Evolutionary conservation across 2,329 filamentous ascomycete genomes (phyloP), one percentile per base, ranked within the genome.

Genomic region (Lithohypha guttulata): DNA sequence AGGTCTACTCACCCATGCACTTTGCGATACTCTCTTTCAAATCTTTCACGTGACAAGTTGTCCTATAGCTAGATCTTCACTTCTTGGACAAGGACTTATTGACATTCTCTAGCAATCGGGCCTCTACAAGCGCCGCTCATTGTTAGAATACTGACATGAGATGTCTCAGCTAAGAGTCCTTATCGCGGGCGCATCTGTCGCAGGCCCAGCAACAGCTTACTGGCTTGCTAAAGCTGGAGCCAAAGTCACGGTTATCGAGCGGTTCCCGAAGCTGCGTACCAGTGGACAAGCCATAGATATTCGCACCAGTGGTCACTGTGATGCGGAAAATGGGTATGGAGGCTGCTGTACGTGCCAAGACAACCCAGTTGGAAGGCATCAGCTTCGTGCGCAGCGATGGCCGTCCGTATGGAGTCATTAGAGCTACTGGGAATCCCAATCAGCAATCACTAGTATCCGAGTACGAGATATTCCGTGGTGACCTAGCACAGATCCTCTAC

Each of bases 391-490:
- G 45, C 10, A 40, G 42, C 2, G 32, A 55, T 31, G 54, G 56
- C 18, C 44, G 42, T 36, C 44, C 54, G 1, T 55, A 51, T 38
- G 58, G 45, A 11, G 55, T 45, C 7, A 51, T 61, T n/a, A 51
- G 17, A 31, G 40, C 56, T 2, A 55, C 52, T 11, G 58, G 57
- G 4, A 45, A 57, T 35, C 45, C 55, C 0, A 49, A 60, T 34
- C 47, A 53, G 27, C 59, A 62, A 41, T 53, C 47, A 3, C 48
- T 62, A 1, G 41, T 59, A 6, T 59, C 55, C 1, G 59, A 62
- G 42, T 62, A 52, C 41, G 59, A 61, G 43, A 59, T 63, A 21
- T 51, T 55, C 29, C 54, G 60, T 7, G 59, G 57, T 4, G 55
- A 60, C 32, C 45, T 62, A 3, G 45, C 53, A 11, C 44, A 42